These are phyloP conservation scores for Nicotiana tomentosiformis DNA, from an alignment of 257 asterid genomes.

Conservation along the genomic window DNA sequence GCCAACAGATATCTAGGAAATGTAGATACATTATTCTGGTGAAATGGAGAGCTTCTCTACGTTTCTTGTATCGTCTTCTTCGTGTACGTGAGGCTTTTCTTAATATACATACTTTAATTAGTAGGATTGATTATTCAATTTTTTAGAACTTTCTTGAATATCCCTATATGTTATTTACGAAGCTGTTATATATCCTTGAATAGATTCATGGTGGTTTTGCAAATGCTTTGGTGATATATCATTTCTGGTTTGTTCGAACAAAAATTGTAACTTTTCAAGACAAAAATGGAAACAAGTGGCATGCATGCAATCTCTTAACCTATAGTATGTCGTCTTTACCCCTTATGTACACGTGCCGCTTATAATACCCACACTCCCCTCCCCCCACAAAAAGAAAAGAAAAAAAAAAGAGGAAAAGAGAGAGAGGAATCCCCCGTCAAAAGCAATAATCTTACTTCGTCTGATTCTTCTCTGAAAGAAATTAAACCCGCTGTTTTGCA, in stretches of 20 bases:
- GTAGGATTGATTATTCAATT: too few relatives aligned
- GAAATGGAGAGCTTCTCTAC: background rate
- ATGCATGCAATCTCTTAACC: slow-evolving; percentile 48
- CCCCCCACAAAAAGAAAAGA: background rate
- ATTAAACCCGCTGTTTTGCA: background rate
- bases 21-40: background rate
- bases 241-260: background rate
- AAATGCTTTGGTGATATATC: background rate
- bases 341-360: slow-evolving; percentile 27
- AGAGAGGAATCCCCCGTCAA: background rate
- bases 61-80: too few relatives aligned
- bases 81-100: background rate
- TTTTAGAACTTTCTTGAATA: too few relatives aligned
- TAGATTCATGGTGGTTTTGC: background rate
- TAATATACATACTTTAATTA: too few relatives aligned
- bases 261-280: background rate
- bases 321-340: slow-evolving; percentile 17
- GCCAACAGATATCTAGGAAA: background rate
- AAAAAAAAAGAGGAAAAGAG: background rate
- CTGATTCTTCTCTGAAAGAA: background rate
- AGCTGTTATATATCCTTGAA: background rate
- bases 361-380: slow-evolving; percentile 17
- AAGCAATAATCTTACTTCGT: background rate
- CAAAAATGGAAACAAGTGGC: slow-evolving; percentile 35
- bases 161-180: too few relatives aligned